Percentiles rank a stretch among this genome's conserved stretches.
Conservation (phyloP, 202 grass and related monocot genomes). For the Panicum virgatum region DNA sequence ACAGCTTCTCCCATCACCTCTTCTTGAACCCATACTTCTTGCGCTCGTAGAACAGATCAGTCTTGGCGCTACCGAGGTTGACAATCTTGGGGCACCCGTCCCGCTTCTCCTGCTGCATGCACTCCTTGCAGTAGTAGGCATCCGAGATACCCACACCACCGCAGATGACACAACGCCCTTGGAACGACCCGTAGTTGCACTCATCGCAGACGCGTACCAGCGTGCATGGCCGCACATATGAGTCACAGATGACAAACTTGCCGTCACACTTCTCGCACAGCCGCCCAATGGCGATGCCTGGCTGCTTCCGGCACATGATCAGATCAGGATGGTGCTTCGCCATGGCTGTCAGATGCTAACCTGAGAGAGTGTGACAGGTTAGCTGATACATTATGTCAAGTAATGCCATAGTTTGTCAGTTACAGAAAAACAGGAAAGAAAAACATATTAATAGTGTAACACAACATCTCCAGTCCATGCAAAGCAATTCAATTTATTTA, state of each 20-base stretch:
- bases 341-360: slow-evolving; percentile 42
- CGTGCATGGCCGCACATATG: slow-evolving; percentile 62
- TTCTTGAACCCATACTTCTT: slow-evolving; percentile 92
- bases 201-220: slow-evolving; percentile 74
- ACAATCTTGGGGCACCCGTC: slow-evolving; percentile 85
- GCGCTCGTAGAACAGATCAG: slow-evolving; percentile 80
- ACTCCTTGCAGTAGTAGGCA: slow-evolving; percentile 85
- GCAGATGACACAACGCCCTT: slow-evolving; percentile 72
- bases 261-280: slow-evolving; percentile 77
- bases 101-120: slow-evolving; percentile 56
- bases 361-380: slow-evolving; percentile 19
- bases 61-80: slow-evolving; percentile 81
- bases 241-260: slow-evolving; percentile 80
- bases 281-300: slow-evolving; percentile 68
- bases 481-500: neutral
- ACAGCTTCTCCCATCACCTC: slow-evolving; percentile 15
- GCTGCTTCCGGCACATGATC: slow-evolving; percentile 85
- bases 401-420: neutral
- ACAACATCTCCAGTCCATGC: neutral
- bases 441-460: neutral
- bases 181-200: slow-evolving; percentile 84
- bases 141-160: slow-evolving; percentile 80
- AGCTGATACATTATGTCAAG: neutral
- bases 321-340: slow-evolving; percentile 82
- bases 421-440: neutral